Evolutionary conservation across 345 rosid species (phyloP), one percentile per base, ranked within the genome.

Genomic region (Abelmoschus esculentus): DNA sequence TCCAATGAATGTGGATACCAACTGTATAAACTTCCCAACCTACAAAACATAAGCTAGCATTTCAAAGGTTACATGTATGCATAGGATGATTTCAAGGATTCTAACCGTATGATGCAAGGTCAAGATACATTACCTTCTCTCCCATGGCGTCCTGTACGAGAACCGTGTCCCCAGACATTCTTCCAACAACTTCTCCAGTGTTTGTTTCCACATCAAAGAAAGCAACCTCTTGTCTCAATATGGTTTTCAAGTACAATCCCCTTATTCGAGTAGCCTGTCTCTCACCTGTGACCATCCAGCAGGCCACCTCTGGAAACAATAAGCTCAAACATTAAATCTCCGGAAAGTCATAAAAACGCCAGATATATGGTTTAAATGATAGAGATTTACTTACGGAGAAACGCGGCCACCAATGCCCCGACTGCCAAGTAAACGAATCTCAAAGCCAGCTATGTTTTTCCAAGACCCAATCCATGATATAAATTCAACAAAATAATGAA

Each of bases 141-240:
- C 91, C 89, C 81, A 88, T 83, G 47, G 91, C 96, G 47, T 86
- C 88, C 74, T 85, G 92, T 70, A 88, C 85, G 56, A 90, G 92
- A 34, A 87, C 84, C 13, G 88, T 86, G 75, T 88, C 92, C 58
- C 95, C 87, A 1, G 82, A 85, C 85, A 90, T 87, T 69, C 87
- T 85, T 4, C 76, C 86, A 28, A 88, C 81, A 67, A 87, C 84
- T 74, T 90, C 93, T 52, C 92, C 90, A 0, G 92, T 82, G 72
- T 74, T 84, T 5, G 87, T 84, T 79, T 83, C 97, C 57, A 79
- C 70, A 6, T 90, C 97, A 69, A 90, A 90, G 76, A 84, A 88
- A 2, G 76, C 78, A 64, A 90, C 59, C 50, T 85, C 97, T 76
- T 88, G 95, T 59, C 90, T 84, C 77, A 88, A 40, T 77, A 88